These are phyloP conservation scores for Penicillium sp. DNA, from an alignment of 2,329 filamentous ascomycete species.

Conservation along the genomic window DNA sequence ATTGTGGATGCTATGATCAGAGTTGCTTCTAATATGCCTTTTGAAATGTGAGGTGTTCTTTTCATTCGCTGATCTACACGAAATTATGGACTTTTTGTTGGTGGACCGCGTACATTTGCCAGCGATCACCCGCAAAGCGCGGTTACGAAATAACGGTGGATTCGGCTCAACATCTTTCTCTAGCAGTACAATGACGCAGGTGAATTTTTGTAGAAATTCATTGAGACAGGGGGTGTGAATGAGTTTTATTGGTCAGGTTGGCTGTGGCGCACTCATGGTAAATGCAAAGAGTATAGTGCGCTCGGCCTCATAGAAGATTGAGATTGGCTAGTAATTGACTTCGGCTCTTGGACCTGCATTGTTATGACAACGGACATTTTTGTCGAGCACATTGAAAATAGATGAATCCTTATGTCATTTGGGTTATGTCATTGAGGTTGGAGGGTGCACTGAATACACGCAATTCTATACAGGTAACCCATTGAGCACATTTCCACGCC, in stretches of 20 bases:
- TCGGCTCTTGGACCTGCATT: conserved; percentile 4
- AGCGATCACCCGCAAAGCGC: conserved; percentile 22
- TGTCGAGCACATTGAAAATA: background rate
- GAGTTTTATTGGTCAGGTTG: background rate
- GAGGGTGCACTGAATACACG: background rate
- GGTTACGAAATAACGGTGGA: conserved; percentile 21
- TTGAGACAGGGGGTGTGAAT: background rate
- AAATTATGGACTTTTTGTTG: background rate
- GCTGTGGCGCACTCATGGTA: conserved; percentile 1
- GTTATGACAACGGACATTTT: background rate
- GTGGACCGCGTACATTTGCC: background rate
- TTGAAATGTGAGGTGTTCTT: background rate
- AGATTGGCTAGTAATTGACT: conserved; percentile 8
- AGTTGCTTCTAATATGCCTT: background rate
- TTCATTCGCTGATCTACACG: background rate
- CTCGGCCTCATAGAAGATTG: background rate
- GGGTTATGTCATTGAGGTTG: background rate
- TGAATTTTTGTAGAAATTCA: background rate
- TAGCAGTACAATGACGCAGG: conserved; percentile 4
- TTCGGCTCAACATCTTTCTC: background rate
- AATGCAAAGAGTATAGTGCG: background rate
- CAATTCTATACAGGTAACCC: background rate
- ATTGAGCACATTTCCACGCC: background rate
- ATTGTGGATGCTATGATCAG: background rate
- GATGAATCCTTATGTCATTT: background rate